These are phyloP conservation scores for Phytophthora brassicae DNA, from an alignment of 352 stramenopile genomes.

Conservation along the genomic window DNA sequence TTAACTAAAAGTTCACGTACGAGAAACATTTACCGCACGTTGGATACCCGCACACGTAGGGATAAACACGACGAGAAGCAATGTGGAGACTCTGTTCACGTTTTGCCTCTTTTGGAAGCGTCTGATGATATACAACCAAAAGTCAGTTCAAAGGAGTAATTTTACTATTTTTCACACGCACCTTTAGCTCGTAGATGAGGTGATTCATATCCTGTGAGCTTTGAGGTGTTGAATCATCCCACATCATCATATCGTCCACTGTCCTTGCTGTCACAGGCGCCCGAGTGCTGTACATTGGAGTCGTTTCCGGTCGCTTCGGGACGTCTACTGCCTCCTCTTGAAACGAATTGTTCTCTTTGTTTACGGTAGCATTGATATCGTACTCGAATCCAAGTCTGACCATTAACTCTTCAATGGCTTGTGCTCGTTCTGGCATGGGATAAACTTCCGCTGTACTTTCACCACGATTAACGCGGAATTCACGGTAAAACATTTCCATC, in stretches of 20 bases:
- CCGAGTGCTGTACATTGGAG: not conserved
- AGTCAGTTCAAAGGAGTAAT: not conserved
- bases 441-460: not conserved
- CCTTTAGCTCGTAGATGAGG: conserved; percentile 73
- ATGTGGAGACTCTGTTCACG: conserved; percentile 56
- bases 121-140: conserved; percentile 17
- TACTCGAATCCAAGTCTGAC: conserved; percentile 47
- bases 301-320: conserved; percentile 19
- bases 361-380: conserved; percentile 17
- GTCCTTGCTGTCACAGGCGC: not conserved
- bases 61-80: conserved; percentile 37
- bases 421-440: conserved; percentile 43
- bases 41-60: conserved; percentile 57
- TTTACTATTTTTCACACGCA: not conserved
- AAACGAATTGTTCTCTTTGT: not conserved
- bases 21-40: conserved; percentile 66
- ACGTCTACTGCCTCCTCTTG: conserved; percentile 1
- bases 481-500: conserved; percentile 38
- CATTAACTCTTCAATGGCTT: conserved; percentile 45
- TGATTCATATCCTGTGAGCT: conserved; percentile 50
- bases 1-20: conserved; percentile 20
- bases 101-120: conserved; percentile 43
- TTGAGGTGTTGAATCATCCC: conserved; percentile 9
- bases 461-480: conserved; percentile 36
- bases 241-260: conserved; percentile 36